Conservation (phyloP, 1,284 basidiomycete genomes). For the Cryptococcus maquisensis region DNA sequence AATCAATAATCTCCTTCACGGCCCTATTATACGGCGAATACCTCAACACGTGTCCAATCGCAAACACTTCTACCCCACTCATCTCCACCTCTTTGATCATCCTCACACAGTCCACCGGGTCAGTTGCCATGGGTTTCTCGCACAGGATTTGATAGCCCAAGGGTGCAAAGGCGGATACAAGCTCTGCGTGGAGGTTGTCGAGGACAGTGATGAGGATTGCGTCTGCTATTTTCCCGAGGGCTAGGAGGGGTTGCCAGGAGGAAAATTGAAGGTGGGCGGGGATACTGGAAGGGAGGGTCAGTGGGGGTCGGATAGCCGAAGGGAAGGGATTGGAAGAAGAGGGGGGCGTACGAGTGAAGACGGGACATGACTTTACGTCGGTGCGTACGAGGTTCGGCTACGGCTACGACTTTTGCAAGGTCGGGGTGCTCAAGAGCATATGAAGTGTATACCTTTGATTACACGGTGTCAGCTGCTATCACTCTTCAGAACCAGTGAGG, state of each 20-base stretch:
- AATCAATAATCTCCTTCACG: constrained; percentile 64
- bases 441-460: constrained; percentile 62
- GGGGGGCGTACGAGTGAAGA: constrained; percentile 49
- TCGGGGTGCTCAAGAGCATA: constrained; percentile 62
- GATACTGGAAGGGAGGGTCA: constrained; percentile 42
- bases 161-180: constrained; percentile 65
- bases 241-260: constrained; percentile 66
- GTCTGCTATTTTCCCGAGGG: constrained; percentile 67
- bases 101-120: constrained; percentile 62
- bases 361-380: constrained; percentile 60
- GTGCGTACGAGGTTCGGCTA: constrained; percentile 71
- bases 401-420: constrained; percentile 68
- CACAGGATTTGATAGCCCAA: constrained; percentile 82
- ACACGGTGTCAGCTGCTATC: neutral
- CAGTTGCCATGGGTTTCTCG: constrained; percentile 85
- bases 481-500: too few species aligned
- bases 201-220: constrained; percentile 67
- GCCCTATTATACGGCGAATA: constrained; percentile 76
- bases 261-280: constrained; percentile 63
- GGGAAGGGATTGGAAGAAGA: too few species aligned
- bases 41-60: constrained; percentile 74
- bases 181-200: constrained; percentile 69
- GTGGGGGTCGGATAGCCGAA: neutral
- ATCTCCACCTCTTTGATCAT: constrained; percentile 68
- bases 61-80: constrained; percentile 60